Base-by-base conservation (phyloP, 495 filamentous ascomycete genomes). In the Ramalina peruviana region DNA sequence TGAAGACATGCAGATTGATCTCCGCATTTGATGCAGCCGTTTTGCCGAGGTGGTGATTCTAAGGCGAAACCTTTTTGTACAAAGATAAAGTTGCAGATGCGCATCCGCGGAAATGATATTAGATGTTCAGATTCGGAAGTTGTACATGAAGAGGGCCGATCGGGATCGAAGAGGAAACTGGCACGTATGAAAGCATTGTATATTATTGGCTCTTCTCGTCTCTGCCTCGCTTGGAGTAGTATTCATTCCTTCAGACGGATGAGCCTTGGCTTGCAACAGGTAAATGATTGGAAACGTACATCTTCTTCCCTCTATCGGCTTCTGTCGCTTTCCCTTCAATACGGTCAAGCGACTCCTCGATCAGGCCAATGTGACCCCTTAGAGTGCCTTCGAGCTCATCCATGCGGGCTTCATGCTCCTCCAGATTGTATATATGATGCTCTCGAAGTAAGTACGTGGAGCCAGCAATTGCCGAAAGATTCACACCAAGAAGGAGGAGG, bases 341-440 rank as follows among this genome's bases (percentile, higher is more conserved):
- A 17, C 67, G 52, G 47, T 71, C 68, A 20, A 73, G 50, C 9
- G 61, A 56, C 43, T 70, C 69, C 50, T 72, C 69, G 36, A 72
- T 71, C 21, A 67, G 40, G 5, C 69, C 68, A 50, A 69, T 72
- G 48, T 73, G 69, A 9, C 69, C 68, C 48, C 70, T 52, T 27
- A 72, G 50, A 4, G 70, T 71, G 3, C 69, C 69, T 54, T 71
- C 69, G 12, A 72, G 54, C 46, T 71, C 70, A 47, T 71, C 68
- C 55, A 67, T 65, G 20, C 68, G 58, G 20, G 69, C 70, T 51
- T 72, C 70, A 53, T 69, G 65, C 48, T 72, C 67, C 56, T 67
- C 61, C 10, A 65, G 61, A 49, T 70, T 67, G 53, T 67, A 63
- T 26, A 65, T 56, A 46, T 66, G 66, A 49, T 67, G 67, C 0